Evolutionary conservation across 495 filamentous ascomycete genomes (phyloP), one percentile per base, ranked within the genome.

Genomic region (Talaromyces nanjingensis): DNA sequence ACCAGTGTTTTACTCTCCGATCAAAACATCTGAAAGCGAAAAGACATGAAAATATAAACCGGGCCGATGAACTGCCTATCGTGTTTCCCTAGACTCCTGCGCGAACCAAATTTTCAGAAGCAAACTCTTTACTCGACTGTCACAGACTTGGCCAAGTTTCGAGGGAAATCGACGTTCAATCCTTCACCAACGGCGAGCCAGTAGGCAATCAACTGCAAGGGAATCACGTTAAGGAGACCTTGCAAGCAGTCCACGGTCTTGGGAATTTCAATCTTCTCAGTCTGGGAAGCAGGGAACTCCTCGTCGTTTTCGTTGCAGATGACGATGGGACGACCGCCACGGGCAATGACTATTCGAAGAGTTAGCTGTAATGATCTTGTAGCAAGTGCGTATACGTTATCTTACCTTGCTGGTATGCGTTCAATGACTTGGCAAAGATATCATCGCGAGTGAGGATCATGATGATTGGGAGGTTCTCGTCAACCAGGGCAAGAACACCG

Each of bases 381-480:
- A 25, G 24, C 22, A n/a, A 33, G 24, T 53, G 18, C 18, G 59
- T 39, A 29, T 3, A 18, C 24, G 22, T 57, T 62, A 53, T 78
- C 84, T 72, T 80, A 92, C 91, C 89, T 83, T 98, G 94, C 79
- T 98, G 94, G 73, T 98, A 98, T 69, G 94, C 94, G 74, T 98
- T 98, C 65, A 98, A 81, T 11, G 93, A 97, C 79, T 98, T 98
- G 74, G 87, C 87, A 79, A 98, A 98, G 71, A 98, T 87, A 65
- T 91, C 84, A 75, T 98, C 94, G 59, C 96, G 88, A 25, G 94
- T 98, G 37, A 98, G 81, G 68, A 98, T 97, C 94, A 98, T 98
- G 80, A 98, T 96, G 75, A 98, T 98, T 63, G 94, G 94, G 31
- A 98, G 84, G 75, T 96, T 92, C 83, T 98, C 94, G 71, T 98